A percentile compares a stretch with the other conserved stretches of the same genome.
Evolutionary conservation across 2,329 filamentous ascomycete genomes (phyloP).

Genomic region (Stachybotrys chartarum): DNA sequence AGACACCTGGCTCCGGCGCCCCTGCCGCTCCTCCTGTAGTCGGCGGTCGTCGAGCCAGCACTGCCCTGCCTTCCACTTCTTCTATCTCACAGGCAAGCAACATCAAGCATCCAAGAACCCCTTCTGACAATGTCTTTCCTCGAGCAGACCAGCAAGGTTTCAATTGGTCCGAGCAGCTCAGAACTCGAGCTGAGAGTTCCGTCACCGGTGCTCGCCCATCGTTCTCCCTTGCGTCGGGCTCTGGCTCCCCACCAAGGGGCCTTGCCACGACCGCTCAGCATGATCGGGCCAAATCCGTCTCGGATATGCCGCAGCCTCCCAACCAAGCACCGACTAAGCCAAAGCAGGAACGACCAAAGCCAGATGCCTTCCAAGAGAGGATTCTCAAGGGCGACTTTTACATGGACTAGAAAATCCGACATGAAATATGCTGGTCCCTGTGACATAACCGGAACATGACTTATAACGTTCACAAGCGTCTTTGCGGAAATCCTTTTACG

Average conservation of each 20-base stretch:
- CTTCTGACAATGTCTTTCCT: conserved; percentile 57
- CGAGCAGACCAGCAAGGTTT: conserved; percentile 78
- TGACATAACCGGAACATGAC: neutral
- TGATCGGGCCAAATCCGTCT: conserved; percentile 63
- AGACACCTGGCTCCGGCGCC: conserved; percentile 21
- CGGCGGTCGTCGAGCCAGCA: conserved; percentile 29
- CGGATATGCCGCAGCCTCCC: conserved; percentile 53
- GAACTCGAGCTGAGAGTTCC: conserved; percentile 80
- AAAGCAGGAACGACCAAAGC: conserved; percentile 55
- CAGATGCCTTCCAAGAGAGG: conserved; percentile 92
- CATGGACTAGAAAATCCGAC: conserved; percentile 65
- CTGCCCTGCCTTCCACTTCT: conserved; percentile 20
- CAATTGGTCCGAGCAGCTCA: conserved; percentile 96
- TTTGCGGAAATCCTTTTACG: neutral
- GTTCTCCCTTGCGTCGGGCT: conserved; percentile 48
- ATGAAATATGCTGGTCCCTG: neutral
- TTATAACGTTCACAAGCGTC: too few species aligned
- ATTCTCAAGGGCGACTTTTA: conserved; percentile 97
- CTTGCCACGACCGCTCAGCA: conserved; percentile 32
- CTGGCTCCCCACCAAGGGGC: conserved; percentile 27
- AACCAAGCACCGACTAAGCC: conserved; percentile 40
- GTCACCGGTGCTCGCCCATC: conserved; percentile 50
- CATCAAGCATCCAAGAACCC: conserved; percentile 46
- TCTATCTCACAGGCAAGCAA: conserved; percentile 50
- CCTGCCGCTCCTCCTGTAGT: conserved; percentile 25